A percentile compares a stretch with the other conserved stretches of the same genome.
phyloP scores from a whole-genome alignment of 164 flowering plant genomes.

The Piper longum region DNA sequence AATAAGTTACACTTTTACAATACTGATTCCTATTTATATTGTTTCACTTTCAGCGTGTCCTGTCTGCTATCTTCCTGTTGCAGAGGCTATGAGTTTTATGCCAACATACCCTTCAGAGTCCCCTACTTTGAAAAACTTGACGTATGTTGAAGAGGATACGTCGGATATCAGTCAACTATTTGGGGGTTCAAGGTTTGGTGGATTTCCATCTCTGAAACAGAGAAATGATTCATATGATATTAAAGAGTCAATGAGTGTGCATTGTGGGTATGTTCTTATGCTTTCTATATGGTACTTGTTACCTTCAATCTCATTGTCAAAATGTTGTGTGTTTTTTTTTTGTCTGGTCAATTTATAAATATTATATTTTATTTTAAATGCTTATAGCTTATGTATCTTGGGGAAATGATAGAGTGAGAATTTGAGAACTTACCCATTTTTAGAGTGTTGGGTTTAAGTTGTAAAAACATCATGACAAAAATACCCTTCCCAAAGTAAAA shows the following conservation, averaged over 20 bases:
- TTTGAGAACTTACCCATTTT: too few species aligned
- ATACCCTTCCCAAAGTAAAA: too few species aligned
- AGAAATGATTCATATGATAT: slow-evolving; percentile 71
- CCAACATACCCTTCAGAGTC: slow-evolving; percentile 48
- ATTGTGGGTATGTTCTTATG: slow-evolving; percentile 70
- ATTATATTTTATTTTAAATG: too few species aligned
- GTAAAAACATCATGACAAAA: too few species aligned
- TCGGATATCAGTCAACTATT: slow-evolving; percentile 22
- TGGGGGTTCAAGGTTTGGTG: slow-evolving; percentile 97
- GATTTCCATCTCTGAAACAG: slow-evolving; percentile 79
- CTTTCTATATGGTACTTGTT: background rate
- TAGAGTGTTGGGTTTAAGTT: too few species aligned
- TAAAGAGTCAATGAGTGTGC: slow-evolving; percentile 81
- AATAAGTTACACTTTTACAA: too few species aligned
- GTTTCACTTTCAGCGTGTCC: slow-evolving; percentile 59
- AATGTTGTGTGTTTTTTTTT: too few species aligned
- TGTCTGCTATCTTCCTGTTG: slow-evolving; percentile 83
- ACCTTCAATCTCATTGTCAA: background rate
- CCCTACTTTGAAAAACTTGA: slow-evolving; percentile 51
- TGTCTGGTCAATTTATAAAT: background rate
- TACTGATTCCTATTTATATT: background rate
- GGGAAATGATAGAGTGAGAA: too few species aligned
- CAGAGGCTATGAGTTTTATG: slow-evolving; percentile 61
- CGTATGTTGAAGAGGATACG: slow-evolving; percentile 29
- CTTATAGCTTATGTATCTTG: too few species aligned